Evolutionary conservation across 768 basidiomycete genomes (phyloP).

Genomic region (Russula griseocarnosa): DNA sequence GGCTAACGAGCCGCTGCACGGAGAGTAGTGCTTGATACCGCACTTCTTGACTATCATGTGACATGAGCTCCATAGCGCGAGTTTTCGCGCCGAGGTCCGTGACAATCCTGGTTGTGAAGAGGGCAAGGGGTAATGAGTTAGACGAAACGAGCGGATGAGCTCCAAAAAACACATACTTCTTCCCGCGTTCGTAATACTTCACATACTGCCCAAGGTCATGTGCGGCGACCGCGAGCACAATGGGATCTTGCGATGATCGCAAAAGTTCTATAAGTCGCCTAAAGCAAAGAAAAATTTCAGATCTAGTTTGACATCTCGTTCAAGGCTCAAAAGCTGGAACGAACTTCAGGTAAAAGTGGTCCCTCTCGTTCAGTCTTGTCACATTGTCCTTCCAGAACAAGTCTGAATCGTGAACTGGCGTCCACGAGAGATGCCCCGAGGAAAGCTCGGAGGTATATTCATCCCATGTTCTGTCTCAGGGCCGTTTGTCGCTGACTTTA

Average conservation of each 20-base stretch:
- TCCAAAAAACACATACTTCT: slow-evolving; percentile 61
- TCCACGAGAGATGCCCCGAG: slow-evolving; percentile 91
- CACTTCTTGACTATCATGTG: slow-evolving; percentile 81
- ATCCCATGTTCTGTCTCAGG: slow-evolving; percentile 74
- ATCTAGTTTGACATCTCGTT: not conserved
- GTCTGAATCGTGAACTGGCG: slow-evolving; percentile 93
- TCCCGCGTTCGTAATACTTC: slow-evolving; percentile 85
- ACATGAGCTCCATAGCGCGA: slow-evolving; percentile 89
- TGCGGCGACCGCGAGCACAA: slow-evolving; percentile 85
- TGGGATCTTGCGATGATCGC: slow-evolving; percentile 62
- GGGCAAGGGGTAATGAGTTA: slow-evolving; percentile 3
- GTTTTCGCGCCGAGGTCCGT: slow-evolving; percentile 85
- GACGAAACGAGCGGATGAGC: not conserved
- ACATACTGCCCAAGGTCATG: slow-evolving; percentile 95
- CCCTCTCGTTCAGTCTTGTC: slow-evolving; percentile 75
- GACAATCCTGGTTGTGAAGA: slow-evolving; percentile 52
- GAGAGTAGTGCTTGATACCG: slow-evolving; percentile 88
- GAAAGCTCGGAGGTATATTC: slow-evolving; percentile 90
- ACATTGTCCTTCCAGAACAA: slow-evolving; percentile 99
- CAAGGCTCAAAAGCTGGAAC: not conserved
- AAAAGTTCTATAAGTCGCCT: slow-evolving; percentile 76
- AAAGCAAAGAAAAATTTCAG: slow-evolving; percentile 7
- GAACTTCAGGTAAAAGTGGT: slow-evolving; percentile 81
- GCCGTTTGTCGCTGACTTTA: not conserved
- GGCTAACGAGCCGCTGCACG: slow-evolving; percentile 88